A percentile compares a stretch with the other conserved stretches of the same genome.
phyloP scores from a whole-genome alignment of 129 eudicot genomes.

The Artemisia tridentata region DNA sequence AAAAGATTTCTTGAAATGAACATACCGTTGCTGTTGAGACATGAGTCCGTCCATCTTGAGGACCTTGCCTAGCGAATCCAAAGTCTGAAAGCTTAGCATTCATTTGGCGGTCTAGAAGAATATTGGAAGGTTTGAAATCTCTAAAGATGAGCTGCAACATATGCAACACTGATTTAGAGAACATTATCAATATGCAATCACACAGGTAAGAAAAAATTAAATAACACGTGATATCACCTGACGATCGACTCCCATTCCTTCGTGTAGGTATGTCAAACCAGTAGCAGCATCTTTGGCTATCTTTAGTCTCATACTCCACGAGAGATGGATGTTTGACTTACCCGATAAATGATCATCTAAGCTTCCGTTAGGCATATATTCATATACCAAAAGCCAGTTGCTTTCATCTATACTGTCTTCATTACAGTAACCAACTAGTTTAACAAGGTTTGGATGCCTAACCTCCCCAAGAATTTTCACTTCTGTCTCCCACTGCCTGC shows the following conservation, averaged over 20 bases:
- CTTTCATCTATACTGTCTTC: conserved; percentile 81
- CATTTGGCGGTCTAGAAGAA: conserved; percentile 75
- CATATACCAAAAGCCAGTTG: conserved; percentile 71
- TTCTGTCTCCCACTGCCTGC: conserved; percentile 87
- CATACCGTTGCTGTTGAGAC: conserved; percentile 89
- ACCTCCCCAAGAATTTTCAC: conserved; percentile 78
- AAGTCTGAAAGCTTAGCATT: conserved; percentile 89
- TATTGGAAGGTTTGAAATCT: conserved; percentile 89
- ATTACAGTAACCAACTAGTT: conserved; percentile 76
- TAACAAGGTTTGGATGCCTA: conserved; percentile 75
- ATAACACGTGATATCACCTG: conserved; percentile 24
- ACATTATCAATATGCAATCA: neutral
- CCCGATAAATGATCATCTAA: conserved; percentile 71
- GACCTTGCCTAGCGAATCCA: conserved; percentile 89
- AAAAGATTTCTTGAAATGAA: neutral
- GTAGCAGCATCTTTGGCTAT: conserved; percentile 83
- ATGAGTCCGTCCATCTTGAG: conserved; percentile 71
- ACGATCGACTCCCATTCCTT: conserved; percentile 42
- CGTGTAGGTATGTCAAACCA: conserved; percentile 71
- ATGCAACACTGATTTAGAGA: conserved; percentile 18
- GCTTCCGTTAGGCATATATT: conserved; percentile 79
- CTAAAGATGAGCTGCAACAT: conserved; percentile 65
- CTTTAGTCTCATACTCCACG: conserved; percentile 74
- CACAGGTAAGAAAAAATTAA: neutral
- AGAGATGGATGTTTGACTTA: conserved; percentile 36